A percentile compares a stretch with the other conserved stretches of the same genome.
These are phyloP conservation scores for Colletotrichum viniferum DNA, from an alignment of 2,329 filamentous ascomycete genomes.

Conservation along the genomic window DNA sequence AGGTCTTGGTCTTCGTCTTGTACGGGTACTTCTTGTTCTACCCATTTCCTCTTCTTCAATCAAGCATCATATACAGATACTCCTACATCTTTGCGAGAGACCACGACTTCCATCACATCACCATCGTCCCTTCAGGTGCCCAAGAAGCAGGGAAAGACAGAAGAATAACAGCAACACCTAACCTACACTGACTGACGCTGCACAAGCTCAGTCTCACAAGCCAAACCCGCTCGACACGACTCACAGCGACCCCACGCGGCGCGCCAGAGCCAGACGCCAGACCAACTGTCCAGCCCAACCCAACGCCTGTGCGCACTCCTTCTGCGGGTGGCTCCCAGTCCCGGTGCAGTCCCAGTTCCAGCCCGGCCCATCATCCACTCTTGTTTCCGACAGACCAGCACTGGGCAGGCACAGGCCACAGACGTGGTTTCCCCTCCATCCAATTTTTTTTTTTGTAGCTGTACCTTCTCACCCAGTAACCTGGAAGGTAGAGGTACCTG, in stretches of 20 bases:
- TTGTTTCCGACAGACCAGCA: background rate
- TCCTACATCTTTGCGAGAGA: background rate
- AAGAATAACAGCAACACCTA: background rate
- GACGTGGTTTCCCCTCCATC: background rate
- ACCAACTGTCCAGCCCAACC: background rate
- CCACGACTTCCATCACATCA: background rate
- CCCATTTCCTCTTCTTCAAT: background rate
- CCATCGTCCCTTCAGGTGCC: background rate
- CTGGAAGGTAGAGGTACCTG: background rate
- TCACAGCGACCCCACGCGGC: background rate
- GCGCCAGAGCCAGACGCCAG: background rate
- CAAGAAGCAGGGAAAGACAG: background rate
- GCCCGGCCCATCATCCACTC: constrained; percentile 10
- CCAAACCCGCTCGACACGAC: background rate
- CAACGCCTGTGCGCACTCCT: background rate
- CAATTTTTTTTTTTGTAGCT: background rate
- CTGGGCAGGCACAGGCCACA: background rate
- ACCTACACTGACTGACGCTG: background rate
- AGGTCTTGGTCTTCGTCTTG: background rate
- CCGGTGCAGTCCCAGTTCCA: background rate
- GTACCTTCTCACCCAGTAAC: background rate
- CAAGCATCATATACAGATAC: background rate
- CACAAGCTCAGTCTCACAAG: background rate
- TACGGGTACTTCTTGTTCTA: background rate
- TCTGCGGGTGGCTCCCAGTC: background rate